A percentile compares a stretch with the other conserved stretches of the same genome.
Conservation (phyloP, 345 rosid species). For the Bruguiera gymnorhiza region DNA sequence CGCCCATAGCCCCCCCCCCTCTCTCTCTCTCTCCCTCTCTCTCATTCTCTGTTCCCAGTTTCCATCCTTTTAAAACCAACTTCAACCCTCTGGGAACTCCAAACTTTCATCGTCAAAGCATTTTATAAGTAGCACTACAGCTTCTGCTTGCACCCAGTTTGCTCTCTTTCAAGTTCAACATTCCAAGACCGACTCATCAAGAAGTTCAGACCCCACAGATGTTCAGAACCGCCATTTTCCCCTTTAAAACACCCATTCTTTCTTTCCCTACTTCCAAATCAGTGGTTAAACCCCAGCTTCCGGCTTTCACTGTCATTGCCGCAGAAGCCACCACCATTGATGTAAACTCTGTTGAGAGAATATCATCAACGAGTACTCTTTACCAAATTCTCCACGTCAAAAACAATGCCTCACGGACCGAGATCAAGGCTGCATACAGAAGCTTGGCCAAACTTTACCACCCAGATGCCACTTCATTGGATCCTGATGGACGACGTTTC, state of each 20-base stretch:
- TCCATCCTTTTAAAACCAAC: not conserved
- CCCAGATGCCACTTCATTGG: constrained; percentile 12
- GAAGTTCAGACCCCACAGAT: not conserved
- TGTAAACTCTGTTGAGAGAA: not conserved
- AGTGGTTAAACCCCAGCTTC: not conserved
- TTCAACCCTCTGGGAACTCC: not conserved
- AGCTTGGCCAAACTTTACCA: constrained; percentile 21
- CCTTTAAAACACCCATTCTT: not conserved
- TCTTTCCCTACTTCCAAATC: not conserved
- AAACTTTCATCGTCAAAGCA: not conserved
- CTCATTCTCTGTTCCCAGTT: not conserved
- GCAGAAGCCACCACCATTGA: not conserved
- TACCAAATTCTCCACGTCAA: constrained; percentile 16
- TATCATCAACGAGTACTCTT: not conserved
- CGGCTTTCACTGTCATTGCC: not conserved
- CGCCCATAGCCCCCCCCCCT: not conserved
- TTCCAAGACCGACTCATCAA: too few species aligned
- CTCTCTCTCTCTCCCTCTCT: not conserved
- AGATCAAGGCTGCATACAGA: constrained; percentile 20
- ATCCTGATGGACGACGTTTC: constrained; percentile 7
- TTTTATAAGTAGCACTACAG: too few species aligned
- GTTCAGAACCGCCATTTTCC: not conserved
- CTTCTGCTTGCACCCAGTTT: too few species aligned
- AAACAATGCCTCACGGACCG: constrained; percentile 9
- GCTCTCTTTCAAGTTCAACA: too few species aligned